Conservation (phyloP, 495 filamentous ascomycete species). For the Neohortaea acidophila region DNA sequence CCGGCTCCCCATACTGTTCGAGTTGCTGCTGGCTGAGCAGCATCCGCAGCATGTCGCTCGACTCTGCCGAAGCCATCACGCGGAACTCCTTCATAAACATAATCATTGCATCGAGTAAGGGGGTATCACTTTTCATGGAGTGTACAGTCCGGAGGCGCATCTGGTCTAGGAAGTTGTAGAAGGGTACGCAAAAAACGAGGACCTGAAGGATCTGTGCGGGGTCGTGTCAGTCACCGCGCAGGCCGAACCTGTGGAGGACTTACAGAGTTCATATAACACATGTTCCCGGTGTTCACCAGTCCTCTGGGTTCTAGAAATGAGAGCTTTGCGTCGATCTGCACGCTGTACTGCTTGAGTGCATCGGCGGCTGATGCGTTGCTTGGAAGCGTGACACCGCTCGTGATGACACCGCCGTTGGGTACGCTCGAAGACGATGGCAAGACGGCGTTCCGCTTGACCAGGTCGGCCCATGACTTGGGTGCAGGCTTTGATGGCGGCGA, state of each 20-base stretch:
- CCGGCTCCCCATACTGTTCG: conserved; percentile 80
- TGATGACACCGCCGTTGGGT: conserved; percentile 11
- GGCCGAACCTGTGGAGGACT: conserved; percentile 20
- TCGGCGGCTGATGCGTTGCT: conserved; percentile 55
- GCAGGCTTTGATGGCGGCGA: conserved; percentile 28
- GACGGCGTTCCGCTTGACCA: conserved; percentile 43
- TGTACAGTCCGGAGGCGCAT: conserved; percentile 67
- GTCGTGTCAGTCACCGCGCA: conserved; percentile 11
- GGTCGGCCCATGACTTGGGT: conserved; percentile 65
- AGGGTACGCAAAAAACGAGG: conserved; percentile 79
- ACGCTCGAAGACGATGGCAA: conserved; percentile 22
- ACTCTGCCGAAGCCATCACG: conserved; percentile 60
- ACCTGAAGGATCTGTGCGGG: conserved; percentile 78
- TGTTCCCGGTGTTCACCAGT: conserved; percentile 91
- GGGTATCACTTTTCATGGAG: conserved; percentile 89
- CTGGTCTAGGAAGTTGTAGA: conserved; percentile 85
- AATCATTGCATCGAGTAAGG: conserved; percentile 88
- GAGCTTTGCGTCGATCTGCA: conserved; percentile 47
- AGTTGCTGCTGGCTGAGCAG: conserved; percentile 67
- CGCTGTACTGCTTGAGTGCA: conserved; percentile 50
- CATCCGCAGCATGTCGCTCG: conserved; percentile 55
- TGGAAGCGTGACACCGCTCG: conserved; percentile 34
- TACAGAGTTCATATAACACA: conserved; percentile 99
- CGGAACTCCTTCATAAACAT: conserved; percentile 93
- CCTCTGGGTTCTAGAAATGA: conserved; percentile 86